Percentiles rank a stretch among this genome's conserved stretches.
Conservation (phyloP, 2,329 filamentous ascomycete genomes). For the Leptosphaerulina australis region DNA sequence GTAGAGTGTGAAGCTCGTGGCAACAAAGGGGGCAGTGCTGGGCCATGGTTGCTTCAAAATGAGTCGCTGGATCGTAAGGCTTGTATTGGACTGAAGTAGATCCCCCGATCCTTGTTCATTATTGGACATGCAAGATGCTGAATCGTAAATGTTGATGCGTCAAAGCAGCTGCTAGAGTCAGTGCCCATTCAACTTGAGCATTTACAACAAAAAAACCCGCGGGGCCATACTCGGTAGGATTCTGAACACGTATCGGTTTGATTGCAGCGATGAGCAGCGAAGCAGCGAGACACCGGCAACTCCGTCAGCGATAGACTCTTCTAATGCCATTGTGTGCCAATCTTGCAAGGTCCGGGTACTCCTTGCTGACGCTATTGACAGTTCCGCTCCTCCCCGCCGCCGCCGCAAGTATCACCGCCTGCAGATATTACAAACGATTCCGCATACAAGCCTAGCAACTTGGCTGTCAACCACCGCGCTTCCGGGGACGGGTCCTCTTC, state of each 20-base stretch:
- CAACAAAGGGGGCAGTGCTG: slow-evolving; percentile 14
- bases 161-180: slow-evolving; percentile 6
- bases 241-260: slow-evolving; percentile 13
- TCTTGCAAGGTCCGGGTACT: slow-evolving; percentile 6
- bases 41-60: slow-evolving; percentile 4
- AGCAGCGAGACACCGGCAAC: slow-evolving; percentile 14
- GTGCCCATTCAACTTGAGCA: slow-evolving; percentile 6
- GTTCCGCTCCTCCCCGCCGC: slow-evolving; percentile 18
- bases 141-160: slow-evolving; percentile 11
- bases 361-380: slow-evolving; percentile 9
- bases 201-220: slow-evolving; percentile 4
- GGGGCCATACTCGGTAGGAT: slow-evolving; percentile 16
- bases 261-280: slow-evolving; percentile 4
- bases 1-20: neutral
- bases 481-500: slow-evolving; percentile 9
- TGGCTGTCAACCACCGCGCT: slow-evolving; percentile 4
- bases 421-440: slow-evolving; percentile 6
- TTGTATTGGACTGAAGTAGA: slow-evolving; percentile 12
- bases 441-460: neutral
- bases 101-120: slow-evolving; percentile 14
- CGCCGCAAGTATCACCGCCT: slow-evolving; percentile 14
- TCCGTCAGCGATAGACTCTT: slow-evolving; percentile 1
- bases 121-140: slow-evolving; percentile 15
- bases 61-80: slow-evolving; percentile 3
- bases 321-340: slow-evolving; percentile 13